Evolutionary conservation across 2,329 filamentous ascomycete species (phyloP).

Genomic region (Aureobasidium sp.): DNA sequence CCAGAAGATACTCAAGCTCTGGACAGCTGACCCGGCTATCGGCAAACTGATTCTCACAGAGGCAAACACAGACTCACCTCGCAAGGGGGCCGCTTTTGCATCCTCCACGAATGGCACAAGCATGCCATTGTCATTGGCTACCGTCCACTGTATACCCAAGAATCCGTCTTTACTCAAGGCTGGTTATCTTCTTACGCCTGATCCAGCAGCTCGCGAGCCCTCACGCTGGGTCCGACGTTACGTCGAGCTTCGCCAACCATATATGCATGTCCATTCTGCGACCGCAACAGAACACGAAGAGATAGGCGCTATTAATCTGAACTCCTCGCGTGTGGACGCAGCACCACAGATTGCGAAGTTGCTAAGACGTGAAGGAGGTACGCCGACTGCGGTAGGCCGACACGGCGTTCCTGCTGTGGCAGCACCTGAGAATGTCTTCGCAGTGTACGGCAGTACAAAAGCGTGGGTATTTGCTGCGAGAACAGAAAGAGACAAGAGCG

Average conservation of each 20-base stretch:
- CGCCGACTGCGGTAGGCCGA: not conserved
- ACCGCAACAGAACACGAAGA: constrained; percentile 64
- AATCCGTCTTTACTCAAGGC: constrained; percentile 67
- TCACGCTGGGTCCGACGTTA: constrained; percentile 86
- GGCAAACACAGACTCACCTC: constrained; percentile 56
- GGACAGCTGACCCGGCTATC: constrained; percentile 41
- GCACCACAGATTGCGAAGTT: constrained; percentile 79
- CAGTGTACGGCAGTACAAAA: constrained; percentile 87
- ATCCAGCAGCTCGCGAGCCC: constrained; percentile 59
- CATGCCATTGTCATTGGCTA: constrained; percentile 60
- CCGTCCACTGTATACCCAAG: constrained; percentile 69
- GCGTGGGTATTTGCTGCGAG: constrained; percentile 90
- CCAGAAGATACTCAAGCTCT: constrained; percentile 52
- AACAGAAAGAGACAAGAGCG: constrained; percentile 84
- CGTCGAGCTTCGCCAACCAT: constrained; percentile 83
- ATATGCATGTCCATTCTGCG: constrained; percentile 79
- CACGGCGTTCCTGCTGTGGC: not conserved
- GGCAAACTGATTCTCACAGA: constrained; percentile 38
- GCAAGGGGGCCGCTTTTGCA: constrained; percentile 46
- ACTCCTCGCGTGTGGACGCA: constrained; percentile 84
- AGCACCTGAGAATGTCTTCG: constrained; percentile 55
- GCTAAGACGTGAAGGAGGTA: constrained; percentile 40
- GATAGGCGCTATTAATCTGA: constrained; percentile 77
- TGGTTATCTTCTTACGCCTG: constrained; percentile 75
- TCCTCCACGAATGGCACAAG: constrained; percentile 28